Evolutionary conservation across 768 basidiomycete genomes (phyloP).

Genomic region (Tylopilus cervinicoccineus): DNA sequence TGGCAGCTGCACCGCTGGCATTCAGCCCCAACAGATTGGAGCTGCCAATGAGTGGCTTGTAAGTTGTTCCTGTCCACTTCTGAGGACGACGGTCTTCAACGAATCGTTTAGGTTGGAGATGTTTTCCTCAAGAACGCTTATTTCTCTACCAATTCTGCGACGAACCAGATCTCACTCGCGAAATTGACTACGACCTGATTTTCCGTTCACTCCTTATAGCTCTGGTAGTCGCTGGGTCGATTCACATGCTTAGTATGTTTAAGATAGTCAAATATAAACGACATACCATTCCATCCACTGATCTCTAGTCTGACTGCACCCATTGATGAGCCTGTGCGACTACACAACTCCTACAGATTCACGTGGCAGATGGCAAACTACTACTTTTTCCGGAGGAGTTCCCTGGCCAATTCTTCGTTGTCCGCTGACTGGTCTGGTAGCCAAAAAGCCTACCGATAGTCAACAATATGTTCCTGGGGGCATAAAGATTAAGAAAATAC

Average conservation of each 20-base stretch:
- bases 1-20: slow-evolving; percentile 69
- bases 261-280: neutral
- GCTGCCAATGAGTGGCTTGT: slow-evolving; percentile 66
- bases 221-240: slow-evolving; percentile 11
- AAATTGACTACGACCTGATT: slow-evolving; percentile 38
- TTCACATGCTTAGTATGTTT: neutral
- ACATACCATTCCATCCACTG: neutral
- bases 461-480: neutral
- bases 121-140: slow-evolving; percentile 78
- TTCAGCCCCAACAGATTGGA: slow-evolving; percentile 58
- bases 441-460: slow-evolving; percentile 53
- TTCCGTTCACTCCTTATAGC: neutral
- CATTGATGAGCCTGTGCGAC: neutral
- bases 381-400: slow-evolving; percentile 56
- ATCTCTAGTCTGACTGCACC: neutral
- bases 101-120: slow-evolving; percentile 47
- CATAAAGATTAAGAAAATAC: slow-evolving; percentile 43
- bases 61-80: slow-evolving; percentile 23
- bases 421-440: slow-evolving; percentile 64
- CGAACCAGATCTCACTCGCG: slow-evolving; percentile 59
- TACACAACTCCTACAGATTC: neutral
- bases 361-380: neutral
- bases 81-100: neutral
- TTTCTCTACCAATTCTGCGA: slow-evolving; percentile 57
- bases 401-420: slow-evolving; percentile 66